Conservation (phyloP, 2,329 filamentous ascomycete genomes). For the Coniochaeta ligniaria region DNA sequence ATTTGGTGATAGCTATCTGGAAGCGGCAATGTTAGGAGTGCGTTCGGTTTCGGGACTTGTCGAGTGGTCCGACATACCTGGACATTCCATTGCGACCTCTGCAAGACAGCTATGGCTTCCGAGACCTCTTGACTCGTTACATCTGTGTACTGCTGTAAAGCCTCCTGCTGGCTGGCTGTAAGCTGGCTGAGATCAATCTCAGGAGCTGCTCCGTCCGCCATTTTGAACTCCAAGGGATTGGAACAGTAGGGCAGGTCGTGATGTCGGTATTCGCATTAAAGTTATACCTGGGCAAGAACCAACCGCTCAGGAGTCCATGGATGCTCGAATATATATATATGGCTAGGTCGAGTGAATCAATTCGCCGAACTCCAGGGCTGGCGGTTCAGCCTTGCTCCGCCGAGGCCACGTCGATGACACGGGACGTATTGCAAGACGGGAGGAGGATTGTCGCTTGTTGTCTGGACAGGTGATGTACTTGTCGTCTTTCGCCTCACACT, state of each 20-base stretch:
- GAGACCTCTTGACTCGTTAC: constrained; percentile 78
- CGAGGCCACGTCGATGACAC: not conserved
- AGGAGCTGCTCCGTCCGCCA: constrained; percentile 32
- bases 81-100: constrained; percentile 92
- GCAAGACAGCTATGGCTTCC: constrained; percentile 71
- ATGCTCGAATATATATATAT: not conserved
- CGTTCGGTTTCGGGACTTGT: not conserved
- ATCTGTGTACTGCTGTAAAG: constrained; percentile 79
- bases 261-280: not conserved
- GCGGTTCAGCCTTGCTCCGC: not conserved
- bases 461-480: not conserved
- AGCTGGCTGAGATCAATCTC: constrained; percentile 61
- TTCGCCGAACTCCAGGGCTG: not conserved
- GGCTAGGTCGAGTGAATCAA: not conserved
- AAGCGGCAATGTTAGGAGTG: not conserved
- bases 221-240: constrained; percentile 11
- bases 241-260: not conserved
- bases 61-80: constrained; percentile 46
- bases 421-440: not conserved
- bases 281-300: not conserved
- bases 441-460: not conserved
- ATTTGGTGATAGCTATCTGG: constrained; percentile 91
- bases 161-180: constrained; percentile 69
- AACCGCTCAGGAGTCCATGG: not conserved
- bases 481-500: not conserved